A percentile compares a stretch with the other conserved stretches of the same genome.
phyloP scores from a whole-genome alignment of 768 basidiomycete genomes.

The Naganishia randhawae region DNA sequence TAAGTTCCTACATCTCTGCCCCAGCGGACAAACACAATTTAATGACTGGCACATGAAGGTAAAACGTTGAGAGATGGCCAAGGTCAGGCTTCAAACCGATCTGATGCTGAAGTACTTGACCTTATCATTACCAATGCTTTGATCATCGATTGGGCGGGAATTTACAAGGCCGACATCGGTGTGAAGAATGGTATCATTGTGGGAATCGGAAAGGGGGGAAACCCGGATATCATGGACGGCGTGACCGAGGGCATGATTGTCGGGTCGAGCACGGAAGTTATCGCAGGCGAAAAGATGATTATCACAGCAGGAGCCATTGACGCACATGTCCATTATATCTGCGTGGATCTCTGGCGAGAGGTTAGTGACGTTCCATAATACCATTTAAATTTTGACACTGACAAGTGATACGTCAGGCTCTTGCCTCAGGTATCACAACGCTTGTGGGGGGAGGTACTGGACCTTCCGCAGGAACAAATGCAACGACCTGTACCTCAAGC shows the following conservation, averaged over 20 bases:
- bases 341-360: slow-evolving; percentile 84
- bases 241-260: slow-evolving; percentile 71
- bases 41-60: slow-evolving; percentile 54
- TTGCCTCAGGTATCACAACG: slow-evolving; percentile 71
- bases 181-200: slow-evolving; percentile 75
- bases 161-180: slow-evolving; percentile 98
- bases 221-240: slow-evolving; percentile 83
- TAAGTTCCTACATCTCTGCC: slow-evolving; percentile 39
- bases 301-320: slow-evolving; percentile 91
- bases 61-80: slow-evolving; percentile 95
- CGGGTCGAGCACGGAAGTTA: slow-evolving; percentile 84
- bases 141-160: slow-evolving; percentile 89
- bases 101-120: slow-evolving; percentile 69
- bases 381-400: slow-evolving; percentile 32
- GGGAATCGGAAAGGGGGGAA: slow-evolving; percentile 95
- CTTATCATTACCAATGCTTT: slow-evolving; percentile 93
- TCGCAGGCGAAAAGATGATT: slow-evolving; percentile 92
- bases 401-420: slow-evolving; percentile 36
- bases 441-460: slow-evolving; percentile 96
- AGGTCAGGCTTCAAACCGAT: slow-evolving; percentile 79
- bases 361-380: slow-evolving; percentile 50
- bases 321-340: slow-evolving; percentile 90
- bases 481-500: slow-evolving; percentile 90
- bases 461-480: slow-evolving; percentile 80
- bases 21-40: background rate